These are phyloP conservation scores for Phytophthora citrophthora DNA, from an alignment of 352 stramenopile genomes.

Conservation along the genomic window DNA sequence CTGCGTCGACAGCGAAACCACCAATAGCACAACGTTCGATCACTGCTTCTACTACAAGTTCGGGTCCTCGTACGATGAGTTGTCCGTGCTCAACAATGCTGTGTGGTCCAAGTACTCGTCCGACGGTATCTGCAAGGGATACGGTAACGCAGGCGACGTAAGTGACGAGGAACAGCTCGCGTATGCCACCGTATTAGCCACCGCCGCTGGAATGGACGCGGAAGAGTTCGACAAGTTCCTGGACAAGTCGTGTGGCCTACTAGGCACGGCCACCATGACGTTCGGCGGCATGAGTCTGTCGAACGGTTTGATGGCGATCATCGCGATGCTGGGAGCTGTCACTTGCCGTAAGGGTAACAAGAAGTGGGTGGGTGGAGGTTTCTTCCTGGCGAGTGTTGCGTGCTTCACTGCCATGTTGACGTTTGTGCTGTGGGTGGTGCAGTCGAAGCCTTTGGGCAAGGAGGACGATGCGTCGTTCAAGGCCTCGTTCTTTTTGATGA, in stretches of 20 bases:
- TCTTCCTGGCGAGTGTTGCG: constrained; percentile 24
- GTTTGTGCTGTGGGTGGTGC: constrained; percentile 50
- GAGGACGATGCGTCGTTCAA: constrained; percentile 57
- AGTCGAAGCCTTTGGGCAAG: constrained; percentile 54
- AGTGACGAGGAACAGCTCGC: constrained; percentile 32
- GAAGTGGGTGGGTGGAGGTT: constrained; percentile 25
- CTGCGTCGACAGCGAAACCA: constrained; percentile 57
- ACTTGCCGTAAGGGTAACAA: constrained; percentile 46
- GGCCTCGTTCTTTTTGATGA: constrained; percentile 60
- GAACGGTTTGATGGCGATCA: constrained; percentile 50
- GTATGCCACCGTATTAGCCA: constrained; percentile 44
- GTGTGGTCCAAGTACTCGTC: constrained; percentile 51
- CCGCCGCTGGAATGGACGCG: constrained; percentile 50
- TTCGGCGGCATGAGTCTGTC: constrained; percentile 49
- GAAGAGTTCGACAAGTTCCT: constrained; percentile 65
- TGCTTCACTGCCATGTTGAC: constrained; percentile 18
- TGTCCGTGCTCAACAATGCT: constrained; percentile 35
- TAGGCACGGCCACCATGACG: constrained; percentile 49
- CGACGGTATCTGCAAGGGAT: constrained; percentile 58
- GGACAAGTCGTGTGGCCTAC: constrained; percentile 52
- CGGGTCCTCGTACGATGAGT: constrained; percentile 46
- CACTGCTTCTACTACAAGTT: constrained; percentile 76
- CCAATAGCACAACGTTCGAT: constrained; percentile 49
- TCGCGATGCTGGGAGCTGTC: constrained; percentile 57
- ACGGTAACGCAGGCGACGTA: constrained; percentile 35